These are phyloP conservation scores for Exophiala lecanii-corni DNA, from an alignment of 2,329 filamentous ascomycete genomes.

Conservation along the genomic window DNA sequence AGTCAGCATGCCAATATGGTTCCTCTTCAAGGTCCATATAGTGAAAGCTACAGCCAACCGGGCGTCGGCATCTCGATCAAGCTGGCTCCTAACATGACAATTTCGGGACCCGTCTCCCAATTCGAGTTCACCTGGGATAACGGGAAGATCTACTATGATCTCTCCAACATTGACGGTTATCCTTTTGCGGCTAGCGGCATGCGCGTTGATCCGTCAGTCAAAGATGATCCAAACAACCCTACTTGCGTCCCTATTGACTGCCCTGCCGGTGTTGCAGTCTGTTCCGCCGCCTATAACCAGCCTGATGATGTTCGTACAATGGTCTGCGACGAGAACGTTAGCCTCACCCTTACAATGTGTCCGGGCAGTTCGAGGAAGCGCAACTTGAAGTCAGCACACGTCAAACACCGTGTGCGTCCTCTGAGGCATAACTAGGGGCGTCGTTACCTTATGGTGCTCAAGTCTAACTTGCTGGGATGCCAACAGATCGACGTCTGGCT, in stretches of 20 bases:
- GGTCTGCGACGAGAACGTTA: constrained; percentile 23
- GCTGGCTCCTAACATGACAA: constrained; percentile 36
- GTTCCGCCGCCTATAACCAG: constrained; percentile 25
- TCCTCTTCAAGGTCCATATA: constrained; percentile 33
- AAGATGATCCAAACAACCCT: constrained; percentile 22
- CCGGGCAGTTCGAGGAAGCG: constrained; percentile 22
- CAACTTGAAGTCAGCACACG: constrained; percentile 12
- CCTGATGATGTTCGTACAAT: constrained; percentile 27
- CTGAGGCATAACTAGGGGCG: no score
- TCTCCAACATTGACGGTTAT: constrained; percentile 41
- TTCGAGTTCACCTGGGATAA: constrained; percentile 40
- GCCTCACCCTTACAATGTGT: constrained; percentile 24
- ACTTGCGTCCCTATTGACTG: constrained; percentile 24
- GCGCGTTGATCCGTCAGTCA: constrained; percentile 23
- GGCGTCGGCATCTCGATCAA: constrained; percentile 39
- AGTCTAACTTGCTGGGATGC: no score
- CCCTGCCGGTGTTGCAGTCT: constrained; percentile 23
- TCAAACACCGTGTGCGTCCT: constrained; percentile 22
- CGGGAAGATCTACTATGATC: constrained; percentile 37
- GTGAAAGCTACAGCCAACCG: constrained; percentile 34
- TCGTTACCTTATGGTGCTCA: no score
- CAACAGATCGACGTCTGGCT: no score
- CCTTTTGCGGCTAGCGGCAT: constrained; percentile 33
- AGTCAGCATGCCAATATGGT: constrained; percentile 30
- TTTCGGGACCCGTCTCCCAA: constrained; percentile 34